Percentiles rank a stretch among this genome's conserved stretches.
Evolutionary conservation across 2,329 filamentous ascomycete genomes (phyloP).

Genomic region (Diplodia scrobiculata): DNA sequence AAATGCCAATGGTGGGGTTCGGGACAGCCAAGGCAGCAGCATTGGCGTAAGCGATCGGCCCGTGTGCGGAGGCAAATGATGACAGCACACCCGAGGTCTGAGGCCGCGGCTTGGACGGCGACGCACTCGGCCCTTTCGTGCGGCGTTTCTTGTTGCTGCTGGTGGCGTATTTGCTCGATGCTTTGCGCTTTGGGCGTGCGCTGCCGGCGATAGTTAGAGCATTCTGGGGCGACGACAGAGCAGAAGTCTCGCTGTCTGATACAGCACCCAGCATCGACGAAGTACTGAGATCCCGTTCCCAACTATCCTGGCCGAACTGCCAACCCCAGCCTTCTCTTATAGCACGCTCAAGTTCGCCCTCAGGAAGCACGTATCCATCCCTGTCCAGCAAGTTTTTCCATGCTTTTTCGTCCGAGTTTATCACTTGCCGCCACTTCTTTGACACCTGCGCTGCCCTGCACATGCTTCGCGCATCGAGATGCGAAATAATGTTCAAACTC

Average conservation of each 20-base stretch:
- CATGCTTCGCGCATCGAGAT: slow-evolving; percentile 81
- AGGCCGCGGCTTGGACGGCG: slow-evolving; percentile 45
- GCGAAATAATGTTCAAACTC: slow-evolving; percentile 81
- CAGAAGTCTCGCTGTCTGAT: slow-evolving; percentile 46
- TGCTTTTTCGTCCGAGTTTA: slow-evolving; percentile 89
- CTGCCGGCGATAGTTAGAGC: slow-evolving; percentile 30
- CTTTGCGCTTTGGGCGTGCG: slow-evolving; percentile 46
- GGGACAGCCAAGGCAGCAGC: slow-evolving; percentile 81
- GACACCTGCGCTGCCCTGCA: slow-evolving; percentile 91
- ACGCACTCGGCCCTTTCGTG: slow-evolving; percentile 55
- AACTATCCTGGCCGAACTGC: slow-evolving; percentile 80
- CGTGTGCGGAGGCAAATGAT: slow-evolving; percentile 64
- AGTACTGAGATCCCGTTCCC: slow-evolving; percentile 77
- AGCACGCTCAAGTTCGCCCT: slow-evolving; percentile 81
- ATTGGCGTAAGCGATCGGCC: slow-evolving; percentile 81
- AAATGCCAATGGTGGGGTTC: slow-evolving; percentile 75
- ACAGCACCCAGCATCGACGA: slow-evolving; percentile 41
- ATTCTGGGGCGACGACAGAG: slow-evolving; percentile 30
- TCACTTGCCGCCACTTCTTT: slow-evolving; percentile 86
- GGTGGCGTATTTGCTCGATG: slow-evolving; percentile 43
- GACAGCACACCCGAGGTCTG: slow-evolving; percentile 51
- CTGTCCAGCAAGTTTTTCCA: slow-evolving; percentile 91
- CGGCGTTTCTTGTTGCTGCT: slow-evolving; percentile 57
- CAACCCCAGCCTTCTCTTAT: slow-evolving; percentile 95
- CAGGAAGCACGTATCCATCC: slow-evolving; percentile 76